A percentile compares a stretch with the other conserved stretches of the same genome.
Evolutionary conservation across 2,329 filamentous ascomycete genomes (phyloP).

Genomic region (Scytalidium sp.): DNA sequence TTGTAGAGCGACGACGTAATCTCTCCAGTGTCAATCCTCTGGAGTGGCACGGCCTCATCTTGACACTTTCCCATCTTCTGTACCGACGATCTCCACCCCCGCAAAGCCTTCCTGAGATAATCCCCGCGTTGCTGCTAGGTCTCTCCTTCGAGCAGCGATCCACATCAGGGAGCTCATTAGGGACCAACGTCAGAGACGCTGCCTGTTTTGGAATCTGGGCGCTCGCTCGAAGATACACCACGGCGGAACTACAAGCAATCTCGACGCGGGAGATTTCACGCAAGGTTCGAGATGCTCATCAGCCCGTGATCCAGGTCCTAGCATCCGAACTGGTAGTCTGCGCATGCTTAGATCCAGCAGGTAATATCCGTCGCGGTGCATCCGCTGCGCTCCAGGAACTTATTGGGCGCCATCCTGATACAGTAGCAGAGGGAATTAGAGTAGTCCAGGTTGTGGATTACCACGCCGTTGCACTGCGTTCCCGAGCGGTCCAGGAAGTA

Average conservation of each 20-base stretch:
- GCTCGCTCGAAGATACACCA: conserved; percentile 81
- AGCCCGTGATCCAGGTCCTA: conserved; percentile 69
- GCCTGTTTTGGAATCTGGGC: conserved; percentile 97
- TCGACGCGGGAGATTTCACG: conserved; percentile 32
- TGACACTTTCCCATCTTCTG: conserved; percentile 82
- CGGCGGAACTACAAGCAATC: conserved; percentile 68
- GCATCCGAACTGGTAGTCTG: conserved; percentile 78
- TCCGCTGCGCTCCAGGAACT: conserved; percentile 94
- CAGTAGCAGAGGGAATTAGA: conserved; percentile 74
- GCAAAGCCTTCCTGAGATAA: conserved; percentile 66
- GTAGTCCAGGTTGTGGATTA: conserved; percentile 92
- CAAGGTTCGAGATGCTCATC: conserved; percentile 30
- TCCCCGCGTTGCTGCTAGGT: conserved; percentile 74
- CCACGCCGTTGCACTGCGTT: conserved; percentile 84
- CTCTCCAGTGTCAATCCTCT: conserved; percentile 75
- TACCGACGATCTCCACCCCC: conserved; percentile 80
- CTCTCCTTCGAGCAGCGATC: conserved; percentile 87
- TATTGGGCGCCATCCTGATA: conserved; percentile 88
- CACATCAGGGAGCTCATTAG: conserved; percentile 78
- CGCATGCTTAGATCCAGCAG: conserved; percentile 82
- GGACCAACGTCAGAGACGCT: conserved; percentile 89
- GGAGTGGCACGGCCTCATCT: conserved; percentile 88
- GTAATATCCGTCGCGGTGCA: conserved; percentile 88
- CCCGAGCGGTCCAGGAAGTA: conserved; percentile 77
- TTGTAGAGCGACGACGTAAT: conserved; percentile 38